Base-by-base conservation (phyloP, 75 land plant species). In the Selaginella tamariscina region DNA sequence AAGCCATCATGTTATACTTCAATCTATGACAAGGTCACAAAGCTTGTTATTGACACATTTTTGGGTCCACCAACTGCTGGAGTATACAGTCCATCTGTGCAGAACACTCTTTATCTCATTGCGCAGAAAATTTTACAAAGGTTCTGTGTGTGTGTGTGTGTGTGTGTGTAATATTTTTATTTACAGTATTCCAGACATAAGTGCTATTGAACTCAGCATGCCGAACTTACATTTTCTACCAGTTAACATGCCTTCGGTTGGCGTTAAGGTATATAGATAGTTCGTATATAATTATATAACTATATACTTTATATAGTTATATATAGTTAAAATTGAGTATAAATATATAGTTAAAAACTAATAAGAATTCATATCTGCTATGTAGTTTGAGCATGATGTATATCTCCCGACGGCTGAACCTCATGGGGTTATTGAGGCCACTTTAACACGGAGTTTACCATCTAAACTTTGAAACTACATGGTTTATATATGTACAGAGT, bases 151-250 rank as follows among this genome's bases (percentile, higher is more conserved):
- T 24, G 33, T 67, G 63, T 18, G 27, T 39, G 49, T 39, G 5
- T 39, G 11, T 39, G 5, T 74, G 30, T 55, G 21, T 56, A 11
- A 72, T 54, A 13, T 9, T 26, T 1, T 56, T 54, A 22, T 30
- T 77, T 67, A 49, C 82, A 95, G 99, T 67, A 79, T 86, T 56
- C 82, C 78, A 55, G 92, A 81, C 54, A 74, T 95, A 54, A 80
- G 74, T 67, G 84, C 83, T 0, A 66, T 95, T 32, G 70, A 84
- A 30, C 73, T 95, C 26, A 88, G 80, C 68, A 88, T 95, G 99
- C 99, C 99, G 65, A 95, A 95, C 69, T 74, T 95, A 24, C 99
- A 95, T 72, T 95, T 95, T 74, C 69, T 95, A 8, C 99, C 99
- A 15, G 89, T 88, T 13, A 95, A 95, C 49, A 24, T 91, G 66